Conservation (phyloP, 1,139 yeast species). For the Lodderomyces metapsilosis region DNA sequence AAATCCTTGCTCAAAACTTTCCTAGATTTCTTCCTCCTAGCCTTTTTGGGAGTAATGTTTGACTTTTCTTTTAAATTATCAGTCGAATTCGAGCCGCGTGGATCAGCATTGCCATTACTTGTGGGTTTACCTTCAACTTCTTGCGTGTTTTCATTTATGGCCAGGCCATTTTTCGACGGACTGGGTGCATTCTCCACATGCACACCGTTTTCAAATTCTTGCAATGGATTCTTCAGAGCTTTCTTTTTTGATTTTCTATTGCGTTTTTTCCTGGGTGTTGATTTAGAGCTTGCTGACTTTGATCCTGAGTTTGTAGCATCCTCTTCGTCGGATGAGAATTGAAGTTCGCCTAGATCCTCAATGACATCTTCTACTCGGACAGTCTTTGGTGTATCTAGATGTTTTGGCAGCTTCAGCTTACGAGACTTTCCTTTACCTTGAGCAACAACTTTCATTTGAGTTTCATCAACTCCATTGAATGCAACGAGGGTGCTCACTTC, state of each 20-base stretch:
- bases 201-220: no score
- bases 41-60: no score
- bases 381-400: conserved; percentile 1
- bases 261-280: not conserved
- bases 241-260: not conserved
- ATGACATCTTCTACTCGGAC: conserved; percentile 23
- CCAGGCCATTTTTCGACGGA: no score
- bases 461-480: not conserved
- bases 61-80: no score
- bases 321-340: conserved; percentile 25
- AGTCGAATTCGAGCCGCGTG: not conserved
- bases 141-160: no score
- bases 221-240: not conserved
- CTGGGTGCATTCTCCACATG: not conserved
- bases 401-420: not conserved
- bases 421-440: conserved; percentile 5
- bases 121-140: no score
- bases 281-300: not conserved
- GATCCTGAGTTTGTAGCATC: conserved; percentile 6
- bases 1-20: no score
- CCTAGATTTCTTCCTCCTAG: no score
- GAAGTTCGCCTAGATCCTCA: conserved; percentile 25
- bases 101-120: no score
- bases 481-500: not conserved
- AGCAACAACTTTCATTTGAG: not conserved